Conservation (phyloP, 2,329 filamentous ascomycete species). For the Westerdykella sp. region DNA sequence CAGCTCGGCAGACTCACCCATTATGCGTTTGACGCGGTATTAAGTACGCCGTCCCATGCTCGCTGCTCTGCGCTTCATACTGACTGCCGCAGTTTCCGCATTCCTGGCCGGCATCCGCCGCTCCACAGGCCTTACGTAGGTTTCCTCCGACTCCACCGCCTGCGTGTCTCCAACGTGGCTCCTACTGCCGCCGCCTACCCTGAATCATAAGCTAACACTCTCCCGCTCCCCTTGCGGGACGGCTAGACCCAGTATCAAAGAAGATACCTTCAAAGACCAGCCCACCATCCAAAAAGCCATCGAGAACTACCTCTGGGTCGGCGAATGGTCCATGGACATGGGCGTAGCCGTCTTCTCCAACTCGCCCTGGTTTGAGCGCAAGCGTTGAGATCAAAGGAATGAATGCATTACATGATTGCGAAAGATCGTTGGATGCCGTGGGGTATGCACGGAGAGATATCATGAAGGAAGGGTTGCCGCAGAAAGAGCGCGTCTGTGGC, state of each 20-base stretch:
- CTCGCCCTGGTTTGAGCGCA: conserved; percentile 86
- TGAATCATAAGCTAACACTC: conserved; percentile 39
- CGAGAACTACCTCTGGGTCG: conserved; percentile 86
- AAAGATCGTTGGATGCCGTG: too few relatives aligned
- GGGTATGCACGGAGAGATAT: too few relatives aligned
- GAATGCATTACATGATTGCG: too few relatives aligned
- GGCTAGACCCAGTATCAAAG: conserved; percentile 71
- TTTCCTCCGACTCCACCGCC: conserved; percentile 7
- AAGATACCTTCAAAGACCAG: conserved; percentile 76
- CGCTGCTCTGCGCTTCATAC: conserved; percentile 6
- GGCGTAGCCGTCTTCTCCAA: conserved; percentile 86
- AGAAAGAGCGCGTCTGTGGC: too few relatives aligned
- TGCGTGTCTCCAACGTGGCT: neutral
- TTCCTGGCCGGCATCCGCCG: conserved; percentile 96
- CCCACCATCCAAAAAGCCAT: conserved; percentile 83
- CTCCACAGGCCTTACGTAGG: conserved; percentile 96
- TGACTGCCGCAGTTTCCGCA: conserved; percentile 65
- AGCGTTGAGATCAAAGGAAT: conserved; percentile 40
- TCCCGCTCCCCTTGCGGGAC: conserved; percentile 37
- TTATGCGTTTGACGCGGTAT: conserved; percentile 92
- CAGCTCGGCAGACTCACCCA: conserved; percentile 91
- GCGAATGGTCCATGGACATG: conserved; percentile 98
- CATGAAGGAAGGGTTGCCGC: too few relatives aligned
- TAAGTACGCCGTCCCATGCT: conserved; percentile 55
- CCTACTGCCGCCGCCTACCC: conserved; percentile 40